These are phyloP conservation scores for Hypoxylon sp. DNA, from an alignment of 2,329 filamentous ascomycete species.

Conservation along the genomic window DNA sequence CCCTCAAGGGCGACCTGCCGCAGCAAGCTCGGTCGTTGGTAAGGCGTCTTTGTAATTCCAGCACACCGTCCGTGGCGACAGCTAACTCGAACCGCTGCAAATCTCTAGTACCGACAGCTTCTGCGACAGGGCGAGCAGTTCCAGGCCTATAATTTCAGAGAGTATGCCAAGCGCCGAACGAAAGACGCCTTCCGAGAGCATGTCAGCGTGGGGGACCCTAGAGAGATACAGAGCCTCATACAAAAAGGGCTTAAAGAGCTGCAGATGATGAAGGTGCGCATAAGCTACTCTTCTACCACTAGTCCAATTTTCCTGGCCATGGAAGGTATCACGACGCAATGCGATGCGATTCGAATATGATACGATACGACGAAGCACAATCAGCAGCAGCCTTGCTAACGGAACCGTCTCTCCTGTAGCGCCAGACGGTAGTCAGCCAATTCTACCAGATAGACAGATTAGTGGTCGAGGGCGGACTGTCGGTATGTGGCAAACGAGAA, in stretches of 20 bases:
- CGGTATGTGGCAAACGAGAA: constrained; percentile 60
- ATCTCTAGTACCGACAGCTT: constrained; percentile 83
- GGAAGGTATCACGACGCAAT: neutral
- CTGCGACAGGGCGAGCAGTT: constrained; percentile 88
- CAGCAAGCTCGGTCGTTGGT: constrained; percentile 66
- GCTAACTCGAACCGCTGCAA: constrained; percentile 17
- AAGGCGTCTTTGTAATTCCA: constrained; percentile 39
- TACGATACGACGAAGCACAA: neutral
- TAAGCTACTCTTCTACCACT: neutral
- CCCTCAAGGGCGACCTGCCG: constrained; percentile 62
- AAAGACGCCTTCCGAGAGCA: constrained; percentile 89
- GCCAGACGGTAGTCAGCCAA: constrained; percentile 93
- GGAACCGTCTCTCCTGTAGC: constrained; percentile 58
- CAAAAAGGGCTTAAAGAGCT: constrained; percentile 88
- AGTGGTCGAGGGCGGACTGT: constrained; percentile 88
- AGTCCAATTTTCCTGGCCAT: neutral
- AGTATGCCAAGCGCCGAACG: constrained; percentile 92
- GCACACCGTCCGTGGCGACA: too few relatives aligned
- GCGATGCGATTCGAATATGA: neutral
- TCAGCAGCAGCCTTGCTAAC: constrained; percentile 8
- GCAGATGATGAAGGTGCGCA: constrained; percentile 83
- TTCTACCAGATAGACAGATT: constrained; percentile 92
- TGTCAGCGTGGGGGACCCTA: constrained; percentile 73
- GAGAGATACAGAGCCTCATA: constrained; percentile 84
- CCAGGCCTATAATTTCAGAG: constrained; percentile 95